Evolutionary conservation across 2,329 filamentous ascomycete genomes (phyloP), one percentile per base, ranked within the genome.

Genomic region (Sarocladium brachiariae): DNA sequence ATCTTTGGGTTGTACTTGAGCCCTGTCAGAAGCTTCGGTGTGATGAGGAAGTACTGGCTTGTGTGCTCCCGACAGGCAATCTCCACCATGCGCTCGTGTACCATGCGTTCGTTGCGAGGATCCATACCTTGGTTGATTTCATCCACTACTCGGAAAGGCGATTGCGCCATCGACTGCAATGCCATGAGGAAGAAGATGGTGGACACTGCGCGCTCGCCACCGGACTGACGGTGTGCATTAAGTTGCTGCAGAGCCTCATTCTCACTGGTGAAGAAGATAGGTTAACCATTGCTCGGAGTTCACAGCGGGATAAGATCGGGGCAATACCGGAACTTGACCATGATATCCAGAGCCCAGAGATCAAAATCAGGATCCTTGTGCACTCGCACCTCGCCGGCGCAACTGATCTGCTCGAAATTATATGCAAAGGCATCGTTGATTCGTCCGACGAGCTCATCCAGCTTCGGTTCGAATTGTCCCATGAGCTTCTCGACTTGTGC

Each of bases 61-160:
- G 81, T 83, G 65, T 86, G 82, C 66, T 90, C 84, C 57, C 82
- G 80, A 67, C 93, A 97, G 38, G 93, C 93, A 63, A 99, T 96
- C 62, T 96, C 90, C 8, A 99, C 93, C 87, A 99, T 95, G 56
- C 93, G 88, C 64, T 92, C 89, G 70, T 99, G 93, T 14, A 99
- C 91, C 81, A 96, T 95, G 59, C 93, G 87, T 70, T 99, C 93
- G 69, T 99, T 99, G 61, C 93, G 85, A 38, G 92, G 93, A 66
- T 99, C 93, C 93, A 99, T 99, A 57, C 93, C 93, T 70, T 99
- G 93, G 64, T 99, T 99, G 76, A 99, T 99, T 72, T 99, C 93
- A 69, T 99, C 93, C 53, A 99, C 93, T 47, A 99, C 92, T 49
- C 93, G 89, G 79, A 99, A 99, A 1, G 93, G 93, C 3, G 91